Evolutionary conservation across 306 rosid genomes (phyloP).

Genomic region (Dalbergia cultrata): DNA sequence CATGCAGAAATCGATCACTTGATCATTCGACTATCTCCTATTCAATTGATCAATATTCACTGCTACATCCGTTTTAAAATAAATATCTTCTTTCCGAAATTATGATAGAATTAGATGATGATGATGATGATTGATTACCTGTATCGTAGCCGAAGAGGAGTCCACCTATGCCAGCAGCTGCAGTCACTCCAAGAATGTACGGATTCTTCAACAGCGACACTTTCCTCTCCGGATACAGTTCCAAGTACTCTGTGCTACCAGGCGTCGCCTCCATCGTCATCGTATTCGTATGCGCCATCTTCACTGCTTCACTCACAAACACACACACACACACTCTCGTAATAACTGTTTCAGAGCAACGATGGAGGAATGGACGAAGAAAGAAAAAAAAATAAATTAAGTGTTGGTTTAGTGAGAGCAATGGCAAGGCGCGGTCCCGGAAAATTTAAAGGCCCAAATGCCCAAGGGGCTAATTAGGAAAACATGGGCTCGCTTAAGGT

Average conservation of each 20-base stretch:
- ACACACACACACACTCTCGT: background rate
- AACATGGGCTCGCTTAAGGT: background rate
- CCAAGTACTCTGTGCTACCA: conserved; percentile 53
- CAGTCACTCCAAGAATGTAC: conserved; percentile 49
- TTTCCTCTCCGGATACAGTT: conserved; percentile 51
- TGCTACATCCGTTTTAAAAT: no score
- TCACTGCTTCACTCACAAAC: background rate
- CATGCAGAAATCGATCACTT: background rate
- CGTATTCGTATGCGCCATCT: background rate
- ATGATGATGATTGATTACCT: background rate
- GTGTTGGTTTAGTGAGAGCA: background rate
- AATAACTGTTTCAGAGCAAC: no score
- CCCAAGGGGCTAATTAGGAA: background rate
- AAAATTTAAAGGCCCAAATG: background rate
- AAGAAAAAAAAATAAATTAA: no score
- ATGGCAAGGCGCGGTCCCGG: background rate
- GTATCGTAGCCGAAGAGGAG: conserved; percentile 59
- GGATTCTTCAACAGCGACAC: conserved; percentile 49
- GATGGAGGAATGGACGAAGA: no score
- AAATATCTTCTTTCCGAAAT: background rate
- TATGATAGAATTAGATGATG: background rate
- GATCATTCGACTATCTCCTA: background rate
- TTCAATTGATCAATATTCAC: background rate
- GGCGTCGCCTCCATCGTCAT: conserved; percentile 43
- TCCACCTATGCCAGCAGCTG: conserved; percentile 56